phyloP scores from a whole-genome alignment of 495 filamentous ascomycete genomes.

The Penicillium riverlandense region DNA sequence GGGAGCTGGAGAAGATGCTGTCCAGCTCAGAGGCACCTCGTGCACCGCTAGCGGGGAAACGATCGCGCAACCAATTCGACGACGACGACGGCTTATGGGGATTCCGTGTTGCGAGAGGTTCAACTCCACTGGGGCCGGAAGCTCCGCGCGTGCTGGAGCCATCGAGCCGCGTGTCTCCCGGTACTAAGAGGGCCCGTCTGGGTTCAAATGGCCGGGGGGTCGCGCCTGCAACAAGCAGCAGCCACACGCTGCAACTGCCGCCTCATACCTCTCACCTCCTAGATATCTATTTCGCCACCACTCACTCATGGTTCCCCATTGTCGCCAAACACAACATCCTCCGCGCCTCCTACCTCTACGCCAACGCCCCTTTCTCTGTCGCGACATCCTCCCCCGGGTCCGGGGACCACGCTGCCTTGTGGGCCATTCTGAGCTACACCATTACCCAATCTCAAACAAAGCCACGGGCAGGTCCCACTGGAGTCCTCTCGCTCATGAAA shows the following conservation, averaged over 20 bases:
- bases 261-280: constrained; percentile 56
- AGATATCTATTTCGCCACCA: constrained; percentile 66
- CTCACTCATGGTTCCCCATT: constrained; percentile 67
- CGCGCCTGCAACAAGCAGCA: constrained; percentile 5
- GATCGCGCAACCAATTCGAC: constrained; percentile 32
- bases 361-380: constrained; percentile 40
- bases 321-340: constrained; percentile 62
- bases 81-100: constrained; percentile 25
- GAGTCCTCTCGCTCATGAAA: constrained; percentile 17
- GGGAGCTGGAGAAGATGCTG: constrained; percentile 48
- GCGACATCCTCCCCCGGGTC: constrained; percentile 32
- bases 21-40: constrained; percentile 28
- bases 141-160: constrained; percentile 27
- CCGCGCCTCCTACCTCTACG: constrained; percentile 43
- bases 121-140: constrained; percentile 20
- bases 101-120: constrained; percentile 26
- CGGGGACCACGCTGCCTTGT: constrained; percentile 56
- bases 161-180: constrained; percentile 10
- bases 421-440: constrained; percentile 54
- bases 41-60: constrained; percentile 18
- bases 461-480: constrained; percentile 15
- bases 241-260: constrained; percentile 40
- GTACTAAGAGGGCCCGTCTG: constrained; percentile 17
- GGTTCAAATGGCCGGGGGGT: no score
- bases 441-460: constrained; percentile 31